phyloP scores from a whole-genome alignment of 306 rosid species.

The Vigna unguiculata region DNA sequence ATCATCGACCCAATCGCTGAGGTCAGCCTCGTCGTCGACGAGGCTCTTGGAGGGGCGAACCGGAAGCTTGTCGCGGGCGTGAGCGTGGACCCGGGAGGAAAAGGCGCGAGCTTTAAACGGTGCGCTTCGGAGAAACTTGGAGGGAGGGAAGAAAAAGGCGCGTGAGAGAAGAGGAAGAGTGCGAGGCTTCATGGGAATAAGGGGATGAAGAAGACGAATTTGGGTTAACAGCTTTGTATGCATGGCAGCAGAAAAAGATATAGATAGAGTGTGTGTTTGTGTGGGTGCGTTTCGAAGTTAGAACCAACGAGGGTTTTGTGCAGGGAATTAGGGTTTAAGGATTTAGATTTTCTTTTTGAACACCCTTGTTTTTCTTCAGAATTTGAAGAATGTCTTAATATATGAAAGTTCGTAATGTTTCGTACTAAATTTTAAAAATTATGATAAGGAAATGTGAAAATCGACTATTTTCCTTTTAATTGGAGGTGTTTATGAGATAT shows the following conservation, averaged over 20 bases:
- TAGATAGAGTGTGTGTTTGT: neutral
- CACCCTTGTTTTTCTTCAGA: neutral
- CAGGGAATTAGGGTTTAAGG: neutral
- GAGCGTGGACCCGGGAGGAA: conserved; percentile 39
- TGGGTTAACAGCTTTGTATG: conserved; percentile 65
- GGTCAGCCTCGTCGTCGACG: conserved; percentile 83
- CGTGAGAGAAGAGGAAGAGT: conserved; percentile 58
- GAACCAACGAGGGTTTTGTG: neutral
- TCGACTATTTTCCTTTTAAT: too few species aligned
- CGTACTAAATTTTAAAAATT: too few species aligned
- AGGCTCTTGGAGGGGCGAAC: conserved; percentile 62
- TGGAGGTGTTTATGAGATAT: neutral
- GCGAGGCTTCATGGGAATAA: conserved; percentile 55
- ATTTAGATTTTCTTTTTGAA: neutral
- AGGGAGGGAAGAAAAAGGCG: conserved; percentile 60
- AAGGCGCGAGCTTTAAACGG: conserved; percentile 45
- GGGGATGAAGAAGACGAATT: conserved; percentile 58
- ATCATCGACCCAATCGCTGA: conserved; percentile 83
- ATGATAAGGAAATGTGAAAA: neutral
- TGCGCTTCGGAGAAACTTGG: conserved; percentile 54
- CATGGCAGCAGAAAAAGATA: conserved; percentile 34
- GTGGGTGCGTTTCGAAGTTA: neutral
- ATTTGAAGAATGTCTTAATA: neutral
- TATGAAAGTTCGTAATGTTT: too few species aligned
- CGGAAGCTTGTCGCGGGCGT: neutral